Conservation (phyloP, 2,329 filamentous ascomycete species). For the Diaporthe capsici region DNA sequence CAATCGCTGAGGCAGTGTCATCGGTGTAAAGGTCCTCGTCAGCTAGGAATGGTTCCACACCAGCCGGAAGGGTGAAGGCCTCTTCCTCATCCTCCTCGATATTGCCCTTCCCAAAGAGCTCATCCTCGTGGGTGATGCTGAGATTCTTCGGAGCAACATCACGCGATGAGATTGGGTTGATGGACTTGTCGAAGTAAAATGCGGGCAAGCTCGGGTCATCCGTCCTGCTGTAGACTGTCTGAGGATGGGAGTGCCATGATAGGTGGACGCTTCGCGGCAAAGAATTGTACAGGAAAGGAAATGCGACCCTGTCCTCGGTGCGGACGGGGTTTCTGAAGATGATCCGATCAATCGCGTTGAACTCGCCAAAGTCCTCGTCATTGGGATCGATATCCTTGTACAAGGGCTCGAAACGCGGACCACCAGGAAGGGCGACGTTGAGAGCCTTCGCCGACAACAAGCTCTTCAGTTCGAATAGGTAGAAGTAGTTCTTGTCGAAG, state of each 20-base stretch:
- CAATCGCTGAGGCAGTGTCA: slow-evolving; percentile 91
- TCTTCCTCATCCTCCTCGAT: slow-evolving; percentile 83
- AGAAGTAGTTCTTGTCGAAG: slow-evolving; percentile 96
- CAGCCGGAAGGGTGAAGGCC: slow-evolving; percentile 84
- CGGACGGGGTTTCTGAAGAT: slow-evolving; percentile 96
- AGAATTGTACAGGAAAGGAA: slow-evolving; percentile 96
- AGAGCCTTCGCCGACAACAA: slow-evolving; percentile 97
- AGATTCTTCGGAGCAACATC: slow-evolving; percentile 95
- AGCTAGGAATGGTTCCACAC: slow-evolving; percentile 87
- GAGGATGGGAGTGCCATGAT: slow-evolving; percentile 94
- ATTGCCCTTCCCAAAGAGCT: slow-evolving; percentile 87
- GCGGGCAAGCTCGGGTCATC: slow-evolving; percentile 92
- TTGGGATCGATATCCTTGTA: slow-evolving; percentile 99
- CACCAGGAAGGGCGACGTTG: slow-evolving; percentile 97
- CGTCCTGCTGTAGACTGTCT: slow-evolving; percentile 89
- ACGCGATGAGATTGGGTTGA: slow-evolving; percentile 96
- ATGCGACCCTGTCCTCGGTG: slow-evolving; percentile 95
- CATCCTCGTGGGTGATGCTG: slow-evolving; percentile 92
- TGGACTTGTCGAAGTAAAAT: slow-evolving; percentile 97
- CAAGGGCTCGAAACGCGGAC: slow-evolving; percentile 93
- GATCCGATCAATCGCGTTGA: slow-evolving; percentile 99
- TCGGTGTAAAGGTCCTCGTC: slow-evolving; percentile 91
- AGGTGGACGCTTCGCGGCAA: slow-evolving; percentile 93
- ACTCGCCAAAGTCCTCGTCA: slow-evolving; percentile 98
- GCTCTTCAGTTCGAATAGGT: slow-evolving; percentile 95